Evolutionary conservation across 441 rosid genomes (phyloP), one percentile per base, ranked within the genome.

Genomic region (Populus hybrid): DNA sequence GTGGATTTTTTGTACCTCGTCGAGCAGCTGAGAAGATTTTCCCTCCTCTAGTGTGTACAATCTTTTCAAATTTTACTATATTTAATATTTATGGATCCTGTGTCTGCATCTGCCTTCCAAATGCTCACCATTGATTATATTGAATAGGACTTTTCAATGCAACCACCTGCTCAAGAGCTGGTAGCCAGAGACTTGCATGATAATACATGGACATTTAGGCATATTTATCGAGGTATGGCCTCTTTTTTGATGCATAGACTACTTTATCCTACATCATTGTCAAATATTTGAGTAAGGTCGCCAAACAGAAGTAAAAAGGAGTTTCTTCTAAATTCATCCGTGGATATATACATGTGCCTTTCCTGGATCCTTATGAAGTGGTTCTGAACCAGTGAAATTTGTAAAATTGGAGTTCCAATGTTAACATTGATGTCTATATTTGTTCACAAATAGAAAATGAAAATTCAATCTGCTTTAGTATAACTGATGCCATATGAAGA

Each of bases 131-230:
- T 9, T 78, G 73, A 68, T 80, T 71, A 74, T 73, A 74, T 76
- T 73, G 79, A 82, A 72, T 81, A 95, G 99, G 99, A 95, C 81
- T 91, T 32, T 77, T 85, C 97, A 10, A 88, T 92, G 97, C 99
- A 95, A 86, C 99, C 98, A 32, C 99, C 99, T 73, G 89, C 91
- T 77, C 99, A 91, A 77, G 99, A 95, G 87, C 84, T 95, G 76
- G 88, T 74, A 20, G 97, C 99, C 74, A 93, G 82, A 83, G 99
- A 95, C 84, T 83, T 95, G 76, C 99, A 93, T 74, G 99, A 92
- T 76, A 92, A 79, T 83, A 1, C 92, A 18, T 93, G 99, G 99
- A 91, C 98, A 16, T 95, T 95, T 86, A 88, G 97, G 81, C 99
- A 95, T 89, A 93, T 95, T 78, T 95, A 90, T 83, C 95, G 99